These are phyloP conservation scores for Mercurialis annua DNA, from an alignment of 345 rosid genomes.

Conservation along the genomic window DNA sequence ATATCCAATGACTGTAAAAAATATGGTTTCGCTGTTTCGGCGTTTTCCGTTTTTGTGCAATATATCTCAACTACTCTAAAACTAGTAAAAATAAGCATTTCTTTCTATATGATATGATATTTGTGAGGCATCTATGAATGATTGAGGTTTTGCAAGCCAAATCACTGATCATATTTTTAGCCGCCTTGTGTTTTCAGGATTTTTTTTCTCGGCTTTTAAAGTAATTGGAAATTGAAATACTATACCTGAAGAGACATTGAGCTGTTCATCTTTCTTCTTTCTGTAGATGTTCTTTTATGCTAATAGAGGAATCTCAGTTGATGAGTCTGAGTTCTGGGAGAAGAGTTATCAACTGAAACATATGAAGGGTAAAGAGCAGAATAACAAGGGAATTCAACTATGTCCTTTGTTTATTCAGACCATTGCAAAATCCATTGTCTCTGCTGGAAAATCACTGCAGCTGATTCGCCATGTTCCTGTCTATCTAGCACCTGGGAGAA, in stretches of 20 bases:
- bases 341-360: conserved; percentile 68
- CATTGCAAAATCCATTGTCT: conserved; percentile 70
- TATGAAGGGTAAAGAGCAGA: conserved; percentile 56
- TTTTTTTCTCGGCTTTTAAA: neutral
- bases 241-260: neutral
- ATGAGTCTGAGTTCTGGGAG: conserved; percentile 90
- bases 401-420: conserved; percentile 81
- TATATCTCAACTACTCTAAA: conserved; percentile 2
- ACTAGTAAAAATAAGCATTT: neutral
- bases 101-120: neutral
- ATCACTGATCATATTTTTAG: neutral
- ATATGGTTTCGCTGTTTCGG: no score
- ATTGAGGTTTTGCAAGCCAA: neutral
- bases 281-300: conserved; percentile 79
- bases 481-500: conserved; percentile 32
- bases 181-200: neutral
- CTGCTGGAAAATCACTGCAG: conserved; percentile 97
- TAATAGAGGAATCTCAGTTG: conserved; percentile 57
- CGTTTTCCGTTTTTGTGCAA: no score
- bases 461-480: conserved; percentile 64
- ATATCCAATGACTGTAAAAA: no score
- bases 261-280: conserved; percentile 12
- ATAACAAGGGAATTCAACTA: conserved; percentile 33
- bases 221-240: neutral
- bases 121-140: neutral